These are phyloP conservation scores for Apiotrichum veenhuisii DNA, from an alignment of 1,284 basidiomycete genomes.

Conservation along the genomic window DNA sequence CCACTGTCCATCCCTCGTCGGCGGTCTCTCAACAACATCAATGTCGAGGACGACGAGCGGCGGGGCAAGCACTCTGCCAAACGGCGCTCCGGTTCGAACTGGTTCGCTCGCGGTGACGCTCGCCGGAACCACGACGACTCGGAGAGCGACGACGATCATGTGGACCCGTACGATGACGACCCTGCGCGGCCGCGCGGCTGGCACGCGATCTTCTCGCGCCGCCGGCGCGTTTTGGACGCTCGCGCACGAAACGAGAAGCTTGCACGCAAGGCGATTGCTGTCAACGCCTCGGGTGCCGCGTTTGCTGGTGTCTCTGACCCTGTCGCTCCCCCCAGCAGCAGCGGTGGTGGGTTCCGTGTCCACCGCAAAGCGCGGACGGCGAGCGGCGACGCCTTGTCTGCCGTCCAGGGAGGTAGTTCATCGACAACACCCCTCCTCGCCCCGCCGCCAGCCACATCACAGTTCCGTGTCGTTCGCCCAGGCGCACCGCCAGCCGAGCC, in stretches of 20 bases:
- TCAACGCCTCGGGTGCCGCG: slow-evolving; percentile 37
- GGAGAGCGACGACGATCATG: slow-evolving; percentile 8
- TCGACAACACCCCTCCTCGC: not conserved
- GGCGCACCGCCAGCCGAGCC: not conserved
- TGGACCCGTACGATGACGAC: slow-evolving; percentile 35
- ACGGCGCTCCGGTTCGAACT: slow-evolving; percentile 7
- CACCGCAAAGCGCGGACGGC: slow-evolving; percentile 7
- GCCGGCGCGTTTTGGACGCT: slow-evolving; percentile 21
- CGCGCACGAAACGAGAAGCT: slow-evolving; percentile 37
- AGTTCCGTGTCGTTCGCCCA: not conserved
- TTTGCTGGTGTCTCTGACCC: slow-evolving; percentile 39
- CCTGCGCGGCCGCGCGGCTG: slow-evolving; percentile 8
- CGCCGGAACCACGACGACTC: slow-evolving; percentile 2
- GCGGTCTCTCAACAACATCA: slow-evolving; percentile 38
- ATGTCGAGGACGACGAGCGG: slow-evolving; percentile 19
- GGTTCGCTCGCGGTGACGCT: slow-evolving; percentile 7
- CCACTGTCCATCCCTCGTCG: slow-evolving; percentile 34
- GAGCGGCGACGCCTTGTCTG: not conserved
- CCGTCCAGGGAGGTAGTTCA: not conserved
- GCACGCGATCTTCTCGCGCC: slow-evolving; percentile 18
- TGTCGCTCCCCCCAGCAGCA: not conserved
- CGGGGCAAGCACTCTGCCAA: not conserved
- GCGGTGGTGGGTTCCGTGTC: slow-evolving; percentile 2
- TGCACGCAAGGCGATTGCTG: slow-evolving; percentile 41
- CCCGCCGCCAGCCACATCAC: not conserved